Percentiles rank a stretch among this genome's conserved stretches.
These are phyloP conservation scores for Adansonia digitata DNA, from an alignment of 345 rosid species.

Conservation along the genomic window DNA sequence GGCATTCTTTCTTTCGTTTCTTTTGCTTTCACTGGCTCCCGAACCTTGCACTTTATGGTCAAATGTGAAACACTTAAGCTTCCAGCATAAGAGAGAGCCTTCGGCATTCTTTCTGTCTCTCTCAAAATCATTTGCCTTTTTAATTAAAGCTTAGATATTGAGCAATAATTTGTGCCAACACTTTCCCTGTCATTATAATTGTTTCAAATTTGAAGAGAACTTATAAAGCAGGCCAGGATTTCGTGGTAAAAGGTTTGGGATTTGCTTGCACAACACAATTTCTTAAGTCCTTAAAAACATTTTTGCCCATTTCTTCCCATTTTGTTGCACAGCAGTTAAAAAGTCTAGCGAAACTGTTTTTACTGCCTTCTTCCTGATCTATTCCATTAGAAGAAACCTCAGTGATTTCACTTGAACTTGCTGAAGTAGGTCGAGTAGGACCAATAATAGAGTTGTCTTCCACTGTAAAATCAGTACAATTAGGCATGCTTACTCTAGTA, in stretches of 20 bases:
- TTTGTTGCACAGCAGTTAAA: conserved; percentile 13
- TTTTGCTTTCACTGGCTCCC: too few species aligned
- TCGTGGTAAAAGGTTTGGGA: neutral
- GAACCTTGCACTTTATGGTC: too few species aligned
- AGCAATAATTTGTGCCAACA: conserved; percentile 16
- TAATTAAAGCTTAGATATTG: conserved; percentile 16
- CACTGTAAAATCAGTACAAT: conserved; percentile 26
- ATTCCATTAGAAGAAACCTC: conserved; percentile 20
- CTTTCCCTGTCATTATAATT: conserved; percentile 19
- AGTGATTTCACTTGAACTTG: conserved; percentile 46
- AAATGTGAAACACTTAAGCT: too few species aligned
- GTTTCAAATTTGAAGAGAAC: neutral
- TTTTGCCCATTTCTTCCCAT: conserved; percentile 1
- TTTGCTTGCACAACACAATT: conserved; percentile 26
- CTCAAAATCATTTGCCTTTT: conserved; percentile 31
- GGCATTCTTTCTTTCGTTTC: too few species aligned
- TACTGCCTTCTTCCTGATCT: conserved; percentile 18
- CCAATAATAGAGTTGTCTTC: conserved; percentile 31
- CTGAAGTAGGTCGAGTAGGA: conserved; percentile 48
- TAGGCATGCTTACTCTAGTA: conserved; percentile 4
- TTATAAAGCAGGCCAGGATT: neutral
- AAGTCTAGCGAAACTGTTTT: conserved; percentile 6
- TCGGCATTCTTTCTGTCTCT: too few species aligned
- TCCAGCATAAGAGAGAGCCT: too few species aligned
- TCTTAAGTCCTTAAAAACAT: conserved; percentile 6